Evolutionary conservation across 1,284 basidiomycete genomes (phyloP), one percentile per base, ranked within the genome.

Genomic region (Cryptococcus sp.): DNA sequence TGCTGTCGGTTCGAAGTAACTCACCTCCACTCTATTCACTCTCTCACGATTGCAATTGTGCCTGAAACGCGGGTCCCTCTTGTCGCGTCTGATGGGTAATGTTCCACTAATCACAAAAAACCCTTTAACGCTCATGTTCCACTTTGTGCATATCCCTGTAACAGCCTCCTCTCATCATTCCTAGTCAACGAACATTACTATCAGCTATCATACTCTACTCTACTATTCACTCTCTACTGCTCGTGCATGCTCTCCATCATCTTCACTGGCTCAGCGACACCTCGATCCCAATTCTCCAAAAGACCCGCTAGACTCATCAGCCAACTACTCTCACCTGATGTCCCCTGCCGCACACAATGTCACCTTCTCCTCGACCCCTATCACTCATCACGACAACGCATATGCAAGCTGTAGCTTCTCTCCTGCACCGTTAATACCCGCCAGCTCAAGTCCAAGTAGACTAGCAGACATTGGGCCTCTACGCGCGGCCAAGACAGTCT

Each of bases 401-500:
- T 48, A 54, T 46, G 44, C 48, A 50, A 44, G 37, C 29, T 43
- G 52, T n/a, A 53, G 51, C 37, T 54, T 50, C 3, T 25, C 54
- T 1, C n/a, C 53, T 17, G 50, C 54, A 11, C 53, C 57, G n/a
- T 44, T 58, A 22, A 55, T 54, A 29, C 53, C 60, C 15, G 48
- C 57, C 23, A 55, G 52, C 41, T 62, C 60, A 10, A 62, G 57
- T 50, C 57, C 60, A 3, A 50, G 38, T 15, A 46, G 47, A 29
- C 29, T 22, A 11, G 29, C 16, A 37, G 39, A 38, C 22, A 23
- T 29, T 19, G 34, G 52, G 26, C 61, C 61, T 8, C 52, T 63
- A 22, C 58, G 61, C 46, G 50, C 55, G n/a, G 50, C 50, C 19
- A 59, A 54, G 44, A 61, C 59, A 13, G 49, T 58, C 5, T 43